Percentiles rank a stretch among this genome's conserved stretches.
phyloP scores from a whole-genome alignment of 2,329 filamentous ascomycete species.

The Cercospora sp. region DNA sequence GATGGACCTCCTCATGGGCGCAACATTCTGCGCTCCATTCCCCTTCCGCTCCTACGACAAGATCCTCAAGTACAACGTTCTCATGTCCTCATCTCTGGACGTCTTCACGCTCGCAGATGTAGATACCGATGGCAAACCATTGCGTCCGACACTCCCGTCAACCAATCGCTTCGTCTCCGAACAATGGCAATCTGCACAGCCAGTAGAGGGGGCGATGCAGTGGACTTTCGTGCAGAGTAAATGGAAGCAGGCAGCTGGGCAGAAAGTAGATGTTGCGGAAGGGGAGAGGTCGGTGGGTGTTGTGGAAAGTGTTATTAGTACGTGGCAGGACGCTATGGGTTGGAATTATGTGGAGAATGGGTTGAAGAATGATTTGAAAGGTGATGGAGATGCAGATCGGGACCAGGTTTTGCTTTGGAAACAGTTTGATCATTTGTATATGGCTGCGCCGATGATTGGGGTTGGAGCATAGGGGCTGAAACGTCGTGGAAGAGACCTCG shows the following conservation, averaged over 20 bases:
- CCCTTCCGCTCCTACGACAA: slow-evolving; percentile 3
- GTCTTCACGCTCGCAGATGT: slow-evolving; percentile 5
- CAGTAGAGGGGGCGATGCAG: neutral
- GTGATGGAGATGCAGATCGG: neutral
- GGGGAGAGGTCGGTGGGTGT: neutral
- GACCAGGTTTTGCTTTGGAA: neutral
- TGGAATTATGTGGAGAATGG: neutral
- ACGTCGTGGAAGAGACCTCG: neutral
- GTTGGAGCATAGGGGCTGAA: neutral
- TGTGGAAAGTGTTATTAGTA: neutral
- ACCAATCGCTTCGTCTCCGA: neutral
- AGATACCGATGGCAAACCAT: neutral
- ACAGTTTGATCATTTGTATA: slow-evolving; percentile 10
- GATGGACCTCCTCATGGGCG: neutral
- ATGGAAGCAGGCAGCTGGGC: neutral
- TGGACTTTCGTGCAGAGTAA: neutral
- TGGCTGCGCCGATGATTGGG: slow-evolving; percentile 10
- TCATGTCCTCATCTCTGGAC: neutral
- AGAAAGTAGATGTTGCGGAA: neutral
- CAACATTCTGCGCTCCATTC: neutral
- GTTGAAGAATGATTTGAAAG: neutral
- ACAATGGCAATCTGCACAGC: neutral
- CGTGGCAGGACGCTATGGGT: neutral
- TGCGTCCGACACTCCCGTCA: neutral
- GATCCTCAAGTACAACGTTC: slow-evolving; percentile 7